Evolutionary conservation across 306 rosid species (phyloP), one percentile per base, ranked within the genome.

Genomic region (Aeschynomene evenia): DNA sequence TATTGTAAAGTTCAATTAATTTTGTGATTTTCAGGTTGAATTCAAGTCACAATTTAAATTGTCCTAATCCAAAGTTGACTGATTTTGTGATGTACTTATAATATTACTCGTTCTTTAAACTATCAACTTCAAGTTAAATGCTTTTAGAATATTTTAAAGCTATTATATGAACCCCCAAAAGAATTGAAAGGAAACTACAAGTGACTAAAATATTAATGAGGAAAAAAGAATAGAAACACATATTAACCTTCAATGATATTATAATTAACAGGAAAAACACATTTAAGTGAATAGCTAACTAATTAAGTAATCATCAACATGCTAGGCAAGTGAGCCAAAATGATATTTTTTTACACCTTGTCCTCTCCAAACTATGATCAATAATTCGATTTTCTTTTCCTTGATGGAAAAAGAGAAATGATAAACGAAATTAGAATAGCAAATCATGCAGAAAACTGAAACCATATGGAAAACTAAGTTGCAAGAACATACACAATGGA

Each of bases 401-500:
- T 26, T 33, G 40, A 21, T 48, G 5, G 5, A 28, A 4, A 28
- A 28, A 3, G 31, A 28, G 6, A 26, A 48, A 59, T 5, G 60
- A 61, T 33, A 42, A 31, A 0, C n/a, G n/a, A n/a, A n/a, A n/a
- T n/a, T 4, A 42, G 53, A 73, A 62, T 63, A 62, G 33, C 77
- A 73, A 37, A 50, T 40, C 46, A 18, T 16, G 19, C 71, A 72
- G 6, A 64, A 54, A 13, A 29, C 37, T 40, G 16, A 21, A 55
- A 55, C 14, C 15, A 67, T 15, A 66, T 18, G 66, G 39, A 13
- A 46, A 40, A 57, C 22, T 42, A 14, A 33, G 65, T 54, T 26
- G 51, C 55, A 71, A 10, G 34, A 50, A 70, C 65, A 58, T 57
- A 49, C 50, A 57, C 21, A 37, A 26, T 42, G 58, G 40, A n/a